Evolutionary conservation across 202 grass and related monocot genomes (phyloP).

Genomic region (Hordeum pubiflorum): DNA sequence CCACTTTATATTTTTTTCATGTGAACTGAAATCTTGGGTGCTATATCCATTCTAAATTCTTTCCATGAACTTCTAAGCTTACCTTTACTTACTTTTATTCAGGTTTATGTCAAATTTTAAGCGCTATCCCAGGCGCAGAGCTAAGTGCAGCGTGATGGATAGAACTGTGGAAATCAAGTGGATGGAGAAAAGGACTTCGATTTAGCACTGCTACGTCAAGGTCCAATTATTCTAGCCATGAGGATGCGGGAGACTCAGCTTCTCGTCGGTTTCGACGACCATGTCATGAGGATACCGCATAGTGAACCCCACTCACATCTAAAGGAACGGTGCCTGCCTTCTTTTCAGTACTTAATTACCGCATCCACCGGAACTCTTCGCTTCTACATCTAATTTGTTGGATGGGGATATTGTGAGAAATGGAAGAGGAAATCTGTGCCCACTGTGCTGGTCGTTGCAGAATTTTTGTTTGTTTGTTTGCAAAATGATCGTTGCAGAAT

Average conservation of each 20-base stretch:
- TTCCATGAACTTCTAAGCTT: not conserved
- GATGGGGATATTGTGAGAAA: not conserved
- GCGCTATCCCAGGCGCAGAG: not conserved
- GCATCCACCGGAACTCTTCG: not conserved
- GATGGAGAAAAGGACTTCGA: constrained; percentile 5
- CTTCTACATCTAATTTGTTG: not conserved
- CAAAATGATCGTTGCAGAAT: constrained; percentile 21
- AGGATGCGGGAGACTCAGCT: not conserved
- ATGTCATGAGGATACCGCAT: not conserved
- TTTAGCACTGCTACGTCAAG: not conserved
- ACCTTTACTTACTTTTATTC: not conserved
- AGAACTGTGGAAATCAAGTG: constrained; percentile 8
- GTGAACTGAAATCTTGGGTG: not conserved
- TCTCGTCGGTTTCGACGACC: not conserved
- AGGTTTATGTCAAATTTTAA: not conserved
- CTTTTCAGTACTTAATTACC: not conserved
- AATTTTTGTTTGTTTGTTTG: not conserved
- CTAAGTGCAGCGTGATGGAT: not conserved
- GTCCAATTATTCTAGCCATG: not conserved
- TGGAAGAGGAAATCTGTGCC: not conserved
- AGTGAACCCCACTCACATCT: constrained; percentile 9
- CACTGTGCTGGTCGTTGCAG: not conserved
- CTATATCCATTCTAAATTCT: not conserved
- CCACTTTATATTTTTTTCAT: not conserved
- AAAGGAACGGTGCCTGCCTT: not conserved